Conservation (phyloP, 768 basidiomycete genomes). For the Porpolomopsis calyptriformis region DNA sequence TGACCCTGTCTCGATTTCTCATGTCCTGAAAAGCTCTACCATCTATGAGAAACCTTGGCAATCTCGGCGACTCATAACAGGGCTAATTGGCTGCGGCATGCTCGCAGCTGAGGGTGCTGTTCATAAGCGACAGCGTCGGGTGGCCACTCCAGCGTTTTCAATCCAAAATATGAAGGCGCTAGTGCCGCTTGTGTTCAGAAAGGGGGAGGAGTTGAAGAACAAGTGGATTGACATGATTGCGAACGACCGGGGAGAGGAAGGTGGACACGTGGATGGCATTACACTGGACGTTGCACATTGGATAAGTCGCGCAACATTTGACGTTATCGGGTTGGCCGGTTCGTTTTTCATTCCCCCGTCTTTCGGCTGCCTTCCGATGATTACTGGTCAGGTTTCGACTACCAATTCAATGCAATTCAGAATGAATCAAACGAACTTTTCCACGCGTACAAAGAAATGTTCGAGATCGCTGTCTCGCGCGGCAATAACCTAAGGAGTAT, state of each 20-base stretch:
- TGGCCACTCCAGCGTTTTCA: conserved; percentile 71
- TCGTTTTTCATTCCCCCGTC: conserved; percentile 9
- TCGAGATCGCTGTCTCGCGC: conserved; percentile 59
- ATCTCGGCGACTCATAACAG: conserved; percentile 61
- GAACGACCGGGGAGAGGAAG: conserved; percentile 14
- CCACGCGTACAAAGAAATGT: conserved; percentile 77
- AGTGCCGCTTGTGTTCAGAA: conserved; percentile 61
- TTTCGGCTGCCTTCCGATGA: background rate
- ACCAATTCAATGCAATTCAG: conserved; percentile 75
- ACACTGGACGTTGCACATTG: conserved; percentile 70
- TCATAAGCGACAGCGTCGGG: conserved; percentile 72
- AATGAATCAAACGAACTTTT: conserved; percentile 73
- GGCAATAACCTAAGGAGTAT: conserved; percentile 33
- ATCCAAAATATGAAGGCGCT: conserved; percentile 65
- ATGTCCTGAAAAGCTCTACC: conserved; percentile 62
- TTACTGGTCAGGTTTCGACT: conserved; percentile 57
- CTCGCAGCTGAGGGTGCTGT: conserved; percentile 66
- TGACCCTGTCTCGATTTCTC: conserved; percentile 63
- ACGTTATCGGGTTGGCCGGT: conserved; percentile 88
- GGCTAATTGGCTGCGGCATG: conserved; percentile 77
- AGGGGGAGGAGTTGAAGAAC: conserved; percentile 50
- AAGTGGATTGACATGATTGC: conserved; percentile 46
- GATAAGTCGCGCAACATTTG: conserved; percentile 78
- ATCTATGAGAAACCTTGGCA: conserved; percentile 81
- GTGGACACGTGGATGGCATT: conserved; percentile 21